Conservation (phyloP, 2,329 filamentous ascomycete species). For the Colletotrichum tofieldiae region DNA sequence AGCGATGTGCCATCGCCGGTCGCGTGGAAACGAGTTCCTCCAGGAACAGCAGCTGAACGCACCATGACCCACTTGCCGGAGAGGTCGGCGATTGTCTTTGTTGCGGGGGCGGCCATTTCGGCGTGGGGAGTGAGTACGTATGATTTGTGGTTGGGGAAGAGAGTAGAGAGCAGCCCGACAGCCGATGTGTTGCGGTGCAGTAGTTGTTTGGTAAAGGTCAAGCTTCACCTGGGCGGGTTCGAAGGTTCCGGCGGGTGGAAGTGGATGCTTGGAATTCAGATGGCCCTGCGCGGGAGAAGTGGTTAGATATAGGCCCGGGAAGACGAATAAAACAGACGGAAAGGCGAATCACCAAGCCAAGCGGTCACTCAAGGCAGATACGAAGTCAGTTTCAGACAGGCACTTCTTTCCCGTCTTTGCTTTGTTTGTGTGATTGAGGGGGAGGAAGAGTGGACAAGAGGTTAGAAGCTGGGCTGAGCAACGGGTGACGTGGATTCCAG, state of each 20-base stretch:
- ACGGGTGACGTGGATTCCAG: slow-evolving; percentile 1
- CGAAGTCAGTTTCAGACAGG: slow-evolving; percentile 17
- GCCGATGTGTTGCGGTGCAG: background rate
- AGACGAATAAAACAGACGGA: slow-evolving; percentile 15
- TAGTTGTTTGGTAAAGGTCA: background rate
- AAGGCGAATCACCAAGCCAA: slow-evolving; percentile 25
- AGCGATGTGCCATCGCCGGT: background rate
- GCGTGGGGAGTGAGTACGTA: slow-evolving; percentile 3
- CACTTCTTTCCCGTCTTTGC: background rate
- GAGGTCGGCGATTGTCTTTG: slow-evolving; percentile 78
- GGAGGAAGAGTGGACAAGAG: slow-evolving; percentile 3
- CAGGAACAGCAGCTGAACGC: slow-evolving; percentile 49
- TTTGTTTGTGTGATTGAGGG: background rate
- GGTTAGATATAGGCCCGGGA: slow-evolving; percentile 19
- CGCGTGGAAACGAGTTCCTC: slow-evolving; percentile 18
- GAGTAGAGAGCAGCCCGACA: background rate
- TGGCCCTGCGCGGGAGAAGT: background rate
- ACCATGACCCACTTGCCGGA: slow-evolving; percentile 81
- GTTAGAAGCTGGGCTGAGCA: background rate
- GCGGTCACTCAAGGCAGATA: slow-evolving; percentile 20
- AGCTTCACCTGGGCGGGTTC: background rate
- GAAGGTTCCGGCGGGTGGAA: background rate
- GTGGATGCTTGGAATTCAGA: background rate
- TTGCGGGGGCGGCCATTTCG: slow-evolving; percentile 79
- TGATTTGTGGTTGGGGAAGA: background rate